Evolutionary conservation across 208 protist genomes (phyloP).

Genomic region (Herpetomonas tarakana): DNA sequence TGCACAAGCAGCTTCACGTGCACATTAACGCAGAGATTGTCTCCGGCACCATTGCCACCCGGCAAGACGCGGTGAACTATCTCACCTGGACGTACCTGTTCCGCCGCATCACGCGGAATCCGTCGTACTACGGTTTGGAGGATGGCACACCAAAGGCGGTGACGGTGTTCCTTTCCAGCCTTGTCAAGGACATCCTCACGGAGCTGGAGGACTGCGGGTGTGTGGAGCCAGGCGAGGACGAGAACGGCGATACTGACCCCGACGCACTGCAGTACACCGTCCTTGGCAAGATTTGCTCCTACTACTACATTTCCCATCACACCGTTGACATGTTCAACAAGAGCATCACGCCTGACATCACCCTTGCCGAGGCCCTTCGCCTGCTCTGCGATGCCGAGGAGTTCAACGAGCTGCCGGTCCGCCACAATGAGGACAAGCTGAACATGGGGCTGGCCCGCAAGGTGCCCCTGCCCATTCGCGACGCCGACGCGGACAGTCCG

Average conservation of each 20-base stretch:
- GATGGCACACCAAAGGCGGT: constrained; percentile 84
- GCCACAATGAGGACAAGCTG: constrained; percentile 99
- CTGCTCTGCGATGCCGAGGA: constrained; percentile 93
- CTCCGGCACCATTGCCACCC: constrained; percentile 91
- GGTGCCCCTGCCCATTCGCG: constrained; percentile 70
- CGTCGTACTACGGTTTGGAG: constrained; percentile 98
- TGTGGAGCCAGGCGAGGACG: constrained; percentile 61
- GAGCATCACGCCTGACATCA: constrained; percentile 51
- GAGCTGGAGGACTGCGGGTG: constrained; percentile 86
- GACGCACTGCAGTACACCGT: constrained; percentile 83
- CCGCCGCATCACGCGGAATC: constrained; percentile 96
- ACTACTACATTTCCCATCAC: constrained; percentile 98
- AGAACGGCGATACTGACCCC: constrained; percentile 48
- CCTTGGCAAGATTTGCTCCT: constrained; percentile 97
- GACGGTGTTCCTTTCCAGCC: constrained; percentile 79
- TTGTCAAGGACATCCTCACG: constrained; percentile 77
- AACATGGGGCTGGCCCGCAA: constrained; percentile 87
- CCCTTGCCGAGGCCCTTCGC: constrained; percentile 72
- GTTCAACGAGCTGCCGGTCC: constrained; percentile 96
- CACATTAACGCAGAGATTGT: constrained; percentile 99
- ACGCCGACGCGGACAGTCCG: constrained; percentile 77
- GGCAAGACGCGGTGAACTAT: constrained; percentile 97
- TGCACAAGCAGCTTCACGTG: constrained; percentile 95
- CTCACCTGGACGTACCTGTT: constrained; percentile 99
- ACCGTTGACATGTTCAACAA: constrained; percentile 92